phyloP scores from a whole-genome alignment of 768 basidiomycete species.

The Boletus rubropictus region DNA sequence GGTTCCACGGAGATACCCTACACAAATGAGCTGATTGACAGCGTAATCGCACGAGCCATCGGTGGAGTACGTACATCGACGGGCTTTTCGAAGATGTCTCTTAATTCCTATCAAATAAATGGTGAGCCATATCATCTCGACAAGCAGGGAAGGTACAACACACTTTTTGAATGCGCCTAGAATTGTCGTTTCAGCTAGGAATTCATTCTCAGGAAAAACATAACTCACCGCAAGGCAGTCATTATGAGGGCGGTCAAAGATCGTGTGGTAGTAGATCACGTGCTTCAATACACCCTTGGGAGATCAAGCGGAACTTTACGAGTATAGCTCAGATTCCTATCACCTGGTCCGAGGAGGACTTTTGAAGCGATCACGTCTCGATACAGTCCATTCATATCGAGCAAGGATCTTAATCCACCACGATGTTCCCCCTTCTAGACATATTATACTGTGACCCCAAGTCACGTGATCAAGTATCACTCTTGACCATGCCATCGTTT shows the following conservation, averaged over 20 bases:
- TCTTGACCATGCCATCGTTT: constrained; percentile 9
- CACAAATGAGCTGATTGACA: constrained; percentile 6
- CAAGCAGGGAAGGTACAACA: constrained; percentile 3
- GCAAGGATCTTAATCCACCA: neutral
- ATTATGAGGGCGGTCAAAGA: constrained; percentile 20
- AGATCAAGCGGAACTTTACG: no score
- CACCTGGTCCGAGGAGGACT: neutral
- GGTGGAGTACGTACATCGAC: constrained; percentile 46
- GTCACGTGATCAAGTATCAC: constrained; percentile 17
- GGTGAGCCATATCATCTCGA: constrained; percentile 6
- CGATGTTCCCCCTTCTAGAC: neutral
- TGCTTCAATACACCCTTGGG: neutral
- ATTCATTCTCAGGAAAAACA: neutral
- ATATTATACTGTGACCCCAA: neutral
- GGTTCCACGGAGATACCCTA: constrained; percentile 62
- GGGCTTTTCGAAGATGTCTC: constrained; percentile 55
- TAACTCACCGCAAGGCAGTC: constrained; percentile 36
- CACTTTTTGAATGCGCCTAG: constrained; percentile 74
- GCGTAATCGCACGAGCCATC: constrained; percentile 9
- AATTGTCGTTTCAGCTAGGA: constrained; percentile 20
- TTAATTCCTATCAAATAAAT: constrained; percentile 51
- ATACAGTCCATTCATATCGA: neutral
- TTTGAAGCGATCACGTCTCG: neutral
- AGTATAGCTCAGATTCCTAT: neutral
- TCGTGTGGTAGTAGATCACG: constrained; percentile 11